Conservation (phyloP, 257 asterid genomes). For the Ocimum tenuiflorum region DNA sequence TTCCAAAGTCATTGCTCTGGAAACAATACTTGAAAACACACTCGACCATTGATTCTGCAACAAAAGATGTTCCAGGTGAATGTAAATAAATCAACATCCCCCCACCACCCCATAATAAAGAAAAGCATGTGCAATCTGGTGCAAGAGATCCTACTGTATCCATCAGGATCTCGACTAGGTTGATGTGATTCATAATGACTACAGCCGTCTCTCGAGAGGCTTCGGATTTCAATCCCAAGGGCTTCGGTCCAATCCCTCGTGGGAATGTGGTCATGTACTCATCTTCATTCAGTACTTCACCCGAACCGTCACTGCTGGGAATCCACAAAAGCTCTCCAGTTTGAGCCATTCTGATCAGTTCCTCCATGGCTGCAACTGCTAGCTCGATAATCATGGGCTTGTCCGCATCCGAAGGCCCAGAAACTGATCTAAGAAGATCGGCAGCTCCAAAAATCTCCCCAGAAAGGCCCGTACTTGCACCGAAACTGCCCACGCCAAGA, state of each 20-base stretch:
- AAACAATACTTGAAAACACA: conserved; percentile 70
- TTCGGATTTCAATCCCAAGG: conserved; percentile 68
- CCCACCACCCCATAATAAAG: no score
- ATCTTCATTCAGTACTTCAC: conserved; percentile 48
- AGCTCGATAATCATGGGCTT: conserved; percentile 59
- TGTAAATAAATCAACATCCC: no score
- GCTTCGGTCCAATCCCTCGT: conserved; percentile 80
- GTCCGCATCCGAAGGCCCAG: conserved; percentile 52
- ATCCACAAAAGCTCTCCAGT: conserved; percentile 58
- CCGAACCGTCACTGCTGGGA: conserved; percentile 25
- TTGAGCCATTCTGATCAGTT: conserved; percentile 51
- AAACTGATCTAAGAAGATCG: conserved; percentile 47
- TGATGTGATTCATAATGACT: conserved; percentile 76
- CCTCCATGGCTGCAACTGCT: conserved; percentile 77
- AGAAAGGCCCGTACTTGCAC: conserved; percentile 33
- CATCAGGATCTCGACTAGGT: conserved; percentile 76
- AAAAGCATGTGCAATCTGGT: no score
- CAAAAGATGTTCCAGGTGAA: not conserved
- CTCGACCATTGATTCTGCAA: conserved; percentile 74
- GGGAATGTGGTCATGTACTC: conserved; percentile 67
- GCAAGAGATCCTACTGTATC: conserved; percentile 52
- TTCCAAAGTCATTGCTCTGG: conserved; percentile 67
- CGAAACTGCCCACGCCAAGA: conserved; percentile 44
- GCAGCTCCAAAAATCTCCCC: conserved; percentile 44
- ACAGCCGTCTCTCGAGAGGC: conserved; percentile 83